phyloP scores from a whole-genome alignment of 2,329 filamentous ascomycete genomes.

The Aspergillus glaucus region DNA sequence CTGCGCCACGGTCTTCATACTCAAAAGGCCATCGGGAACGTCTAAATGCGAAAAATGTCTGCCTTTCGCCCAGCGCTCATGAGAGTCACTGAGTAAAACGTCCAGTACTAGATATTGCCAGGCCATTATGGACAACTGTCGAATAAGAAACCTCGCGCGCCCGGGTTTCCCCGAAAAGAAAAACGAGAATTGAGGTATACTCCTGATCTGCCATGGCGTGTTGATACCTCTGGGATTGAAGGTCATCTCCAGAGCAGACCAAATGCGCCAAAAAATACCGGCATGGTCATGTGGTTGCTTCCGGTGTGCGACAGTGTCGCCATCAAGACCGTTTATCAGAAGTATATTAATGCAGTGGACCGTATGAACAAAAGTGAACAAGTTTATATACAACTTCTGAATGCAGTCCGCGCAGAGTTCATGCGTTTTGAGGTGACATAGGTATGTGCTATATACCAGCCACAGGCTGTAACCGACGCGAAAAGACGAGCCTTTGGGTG shows the following conservation, averaged over 20 bases:
- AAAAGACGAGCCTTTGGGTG: background rate
- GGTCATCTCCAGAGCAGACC: constrained; percentile 4
- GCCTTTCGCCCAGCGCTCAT: background rate
- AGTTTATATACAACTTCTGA: background rate
- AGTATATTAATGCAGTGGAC: background rate
- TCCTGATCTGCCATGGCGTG: constrained; percentile 17
- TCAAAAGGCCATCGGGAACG: constrained; percentile 4
- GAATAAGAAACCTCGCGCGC: constrained; percentile 8
- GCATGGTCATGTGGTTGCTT: background rate
- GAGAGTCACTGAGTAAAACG: background rate
- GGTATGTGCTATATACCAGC: background rate
- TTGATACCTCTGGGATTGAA: constrained; percentile 12
- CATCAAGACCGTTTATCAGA: background rate
- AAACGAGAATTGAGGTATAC: constrained; percentile 6
- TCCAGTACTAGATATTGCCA: constrained; percentile 19
- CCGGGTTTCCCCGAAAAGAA: constrained; percentile 6
- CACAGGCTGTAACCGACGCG: background rate
- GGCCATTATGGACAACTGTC: constrained; percentile 13
- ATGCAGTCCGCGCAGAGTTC: background rate
- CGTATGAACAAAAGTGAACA: background rate
- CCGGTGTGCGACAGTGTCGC: background rate
- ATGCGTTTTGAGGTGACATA: background rate
- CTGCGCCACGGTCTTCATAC: constrained; percentile 7
- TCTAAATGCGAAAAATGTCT: background rate
- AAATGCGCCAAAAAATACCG: constrained; percentile 3